Evolutionary conservation across 2,329 filamentous ascomycete species (phyloP), one percentile per base, ranked within the genome.

Genomic region (Dothideomycetidae sp.): DNA sequence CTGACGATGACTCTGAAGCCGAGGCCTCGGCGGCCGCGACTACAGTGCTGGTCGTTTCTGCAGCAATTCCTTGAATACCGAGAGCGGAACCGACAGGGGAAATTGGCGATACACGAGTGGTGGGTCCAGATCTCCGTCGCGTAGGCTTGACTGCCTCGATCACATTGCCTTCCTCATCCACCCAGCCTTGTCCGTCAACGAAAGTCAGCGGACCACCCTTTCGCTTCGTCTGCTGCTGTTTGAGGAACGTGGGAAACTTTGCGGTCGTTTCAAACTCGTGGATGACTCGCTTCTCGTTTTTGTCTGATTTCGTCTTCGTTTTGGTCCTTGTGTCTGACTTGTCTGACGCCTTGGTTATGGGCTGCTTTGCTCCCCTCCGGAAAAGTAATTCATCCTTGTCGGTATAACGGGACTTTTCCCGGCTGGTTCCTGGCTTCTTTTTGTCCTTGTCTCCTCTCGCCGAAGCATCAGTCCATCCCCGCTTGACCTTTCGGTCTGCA

Each of bases 251-350:
- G 0, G 85, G 82, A 45, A 84, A 79, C 48, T 84, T 88, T 26
- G 73, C 75, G 5, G 80, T 85, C 54, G 84, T 85, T 48, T 80
- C 73, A 53, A 94, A 96, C 54, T 98, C 90, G 57, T 96, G 86
- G 3, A 96, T 70, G 3, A 83, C 64, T 14, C 21, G 17, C 9
- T 16, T 10, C n/a, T 33, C 31, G 11, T 29, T 13, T 11, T 14
- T 32, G n/a, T 11, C 21, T 12, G 29, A 32, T 19, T 38, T 38
- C 2, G 17, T 9, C 11, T 16, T 29, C 7, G 21, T 31, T 16
- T 37, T 37, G n/a, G 35, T 13, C 13, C 31, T 38, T 2, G 36
- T 32, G 1, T 78, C 67, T 42, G 81, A 73, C 14, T 64, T 51
- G 31, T 50, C 53, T 1, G 49, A 47, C 30, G 47, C 53, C 3